Percentiles rank a stretch among this genome's conserved stretches.
Evolutionary conservation across 1,139 yeast species (phyloP).

Genomic region (Yamadazyma diospyri): DNA sequence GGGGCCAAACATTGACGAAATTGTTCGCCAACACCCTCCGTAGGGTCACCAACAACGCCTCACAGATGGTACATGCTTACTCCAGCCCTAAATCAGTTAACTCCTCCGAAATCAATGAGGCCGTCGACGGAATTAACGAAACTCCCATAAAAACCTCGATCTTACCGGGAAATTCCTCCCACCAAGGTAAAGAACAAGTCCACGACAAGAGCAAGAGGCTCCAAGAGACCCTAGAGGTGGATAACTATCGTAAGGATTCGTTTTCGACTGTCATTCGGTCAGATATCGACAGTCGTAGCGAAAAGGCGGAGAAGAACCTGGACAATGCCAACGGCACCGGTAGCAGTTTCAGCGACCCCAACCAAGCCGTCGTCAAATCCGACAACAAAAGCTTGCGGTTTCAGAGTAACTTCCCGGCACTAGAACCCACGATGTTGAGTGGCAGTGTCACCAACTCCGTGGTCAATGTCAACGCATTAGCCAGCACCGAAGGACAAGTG

Average conservation of each 20-base stretch:
- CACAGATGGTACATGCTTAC: constrained; percentile 35
- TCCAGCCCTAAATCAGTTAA: constrained; percentile 14
- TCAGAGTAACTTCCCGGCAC: constrained; percentile 15
- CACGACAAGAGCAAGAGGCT: constrained; percentile 10
- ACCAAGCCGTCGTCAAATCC: constrained; percentile 24
- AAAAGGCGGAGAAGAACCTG: background rate
- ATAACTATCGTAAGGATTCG: constrained; percentile 2
- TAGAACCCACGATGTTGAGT: constrained; percentile 16
- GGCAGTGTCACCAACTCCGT: constrained; percentile 31
- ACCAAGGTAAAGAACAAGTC: background rate
- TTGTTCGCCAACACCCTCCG: constrained; percentile 40
- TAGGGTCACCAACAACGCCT: constrained; percentile 44
- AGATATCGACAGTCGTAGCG: background rate
- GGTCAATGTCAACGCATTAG: constrained; percentile 30
- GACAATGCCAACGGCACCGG: background rate
- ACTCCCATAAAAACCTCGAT: constrained; percentile 10
- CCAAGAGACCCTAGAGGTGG: constrained; percentile 11
- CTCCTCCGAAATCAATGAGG: constrained; percentile 9
- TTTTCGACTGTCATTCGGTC: constrained; percentile 1
- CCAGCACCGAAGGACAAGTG: constrained; percentile 19
- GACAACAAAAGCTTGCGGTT: constrained; percentile 31
- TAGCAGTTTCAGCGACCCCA: too few relatives aligned
- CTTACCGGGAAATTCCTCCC: constrained; percentile 2
- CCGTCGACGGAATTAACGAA: constrained; percentile 8
- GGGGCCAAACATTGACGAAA: constrained; percentile 27